Base-by-base conservation (phyloP, 148 eudicot species). In the Vaccinium vitisidaea region DNA sequence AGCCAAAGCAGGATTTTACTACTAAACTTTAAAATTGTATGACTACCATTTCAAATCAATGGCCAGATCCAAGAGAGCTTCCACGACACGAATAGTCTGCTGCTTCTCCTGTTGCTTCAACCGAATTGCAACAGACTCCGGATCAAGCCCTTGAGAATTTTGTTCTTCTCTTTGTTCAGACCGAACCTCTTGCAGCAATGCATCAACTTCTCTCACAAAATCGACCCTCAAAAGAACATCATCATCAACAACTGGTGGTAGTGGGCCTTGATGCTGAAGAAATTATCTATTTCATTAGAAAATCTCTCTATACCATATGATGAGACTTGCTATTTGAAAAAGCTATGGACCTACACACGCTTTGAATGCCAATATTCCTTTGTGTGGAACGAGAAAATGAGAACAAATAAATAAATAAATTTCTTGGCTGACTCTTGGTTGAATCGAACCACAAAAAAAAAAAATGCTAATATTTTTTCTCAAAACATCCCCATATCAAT, bases 91-190 rank as follows among this genome's bases (percentile, higher is more conserved):
- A 52, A 95, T 95, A n/a, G 90, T 86, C 61, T 92, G 86, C 77
- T 93, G 93, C 87, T 93, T 97, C 90, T 97, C 99, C 85, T 94
- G 96, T 61, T 91, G 92, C 86, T 97, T 97, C 81, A 97, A 84
- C 90, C 90, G 93, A 59, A 81, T 86, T 14, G 95, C 98, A 48
- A 97, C 98, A n/a, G 98, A 90, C 82, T 95, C 94, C 18, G 99
- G 92, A 83, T 95, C 98, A 48, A 97, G 81, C 73, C 93, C 92
- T 88, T 92, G 86, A 30, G 83, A 58, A 63, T 49, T 83, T 73
- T 84, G 75, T 14, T 71, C 84, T 86, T 86, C 85, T 46, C 77
- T 85, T 61, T 89, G 89, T 75, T 90, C 90, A 14, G 77, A 85
- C n/a, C 92, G 90, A 82, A 95, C 98, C 83, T 95, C 99, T 92